phyloP scores from a whole-genome alignment of 306 rosid species.

The Casuarina equisetifolia region DNA sequence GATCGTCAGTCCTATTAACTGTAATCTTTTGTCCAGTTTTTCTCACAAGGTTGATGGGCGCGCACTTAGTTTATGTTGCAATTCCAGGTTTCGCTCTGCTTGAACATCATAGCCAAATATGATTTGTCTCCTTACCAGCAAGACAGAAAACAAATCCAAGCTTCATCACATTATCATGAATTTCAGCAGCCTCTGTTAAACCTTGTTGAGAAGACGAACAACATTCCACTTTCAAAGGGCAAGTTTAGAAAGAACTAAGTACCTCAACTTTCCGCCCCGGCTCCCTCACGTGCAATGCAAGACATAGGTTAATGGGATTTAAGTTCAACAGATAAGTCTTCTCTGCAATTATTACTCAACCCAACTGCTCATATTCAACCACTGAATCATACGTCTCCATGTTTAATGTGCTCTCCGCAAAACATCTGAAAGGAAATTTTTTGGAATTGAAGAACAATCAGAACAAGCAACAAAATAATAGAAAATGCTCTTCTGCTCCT shows the following conservation, averaged over 20 bases:
- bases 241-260: background rate
- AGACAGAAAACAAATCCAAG: background rate
- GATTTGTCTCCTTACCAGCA: background rate
- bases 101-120: background rate
- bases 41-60: background rate
- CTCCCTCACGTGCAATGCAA: background rate
- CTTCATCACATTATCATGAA: background rate
- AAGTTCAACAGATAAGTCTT: background rate
- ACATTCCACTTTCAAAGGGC: background rate
- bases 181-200: background rate
- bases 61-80: background rate
- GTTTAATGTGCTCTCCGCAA: conserved; percentile 46
- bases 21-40: background rate
- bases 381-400: conserved; percentile 62
- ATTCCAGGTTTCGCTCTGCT: background rate
- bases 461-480: background rate
- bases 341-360: conserved; percentile 8
- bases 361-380: conserved; percentile 35
- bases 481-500: background rate
- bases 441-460: background rate
- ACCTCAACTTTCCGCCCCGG: background rate
- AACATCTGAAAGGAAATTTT: conserved; percentile 41
- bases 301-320: background rate
- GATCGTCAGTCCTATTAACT: background rate
- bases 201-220: background rate